Percentiles rank a stretch among this genome's conserved stretches.
These are phyloP conservation scores for Scheffersomyces amazonensis DNA, from an alignment of 805 yeast genomes.

Conservation along the genomic window DNA sequence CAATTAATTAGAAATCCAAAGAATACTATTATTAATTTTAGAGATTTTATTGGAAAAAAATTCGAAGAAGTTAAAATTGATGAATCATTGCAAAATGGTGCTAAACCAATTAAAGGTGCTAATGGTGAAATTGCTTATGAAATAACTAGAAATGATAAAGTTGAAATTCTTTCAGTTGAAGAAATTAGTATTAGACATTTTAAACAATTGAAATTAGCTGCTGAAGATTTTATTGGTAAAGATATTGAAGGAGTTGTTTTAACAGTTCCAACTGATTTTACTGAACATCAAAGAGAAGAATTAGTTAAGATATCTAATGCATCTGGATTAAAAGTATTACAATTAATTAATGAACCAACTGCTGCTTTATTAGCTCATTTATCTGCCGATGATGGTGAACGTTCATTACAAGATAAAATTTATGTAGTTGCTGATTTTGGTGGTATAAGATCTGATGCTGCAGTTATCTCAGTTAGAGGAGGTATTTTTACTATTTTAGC, in stretches of 20 bases:
- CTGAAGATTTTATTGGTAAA: constrained; percentile 88
- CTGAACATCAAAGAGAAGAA: constrained; percentile 66
- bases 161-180: constrained; percentile 62
- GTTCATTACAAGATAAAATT: constrained; percentile 60
- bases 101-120: constrained; percentile 52
- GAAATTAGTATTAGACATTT: constrained; percentile 85
- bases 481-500: constrained; percentile 88
- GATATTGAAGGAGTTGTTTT: constrained; percentile 78
- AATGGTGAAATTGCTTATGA: constrained; percentile 71
- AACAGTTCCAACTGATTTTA: constrained; percentile 87
- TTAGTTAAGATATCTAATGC: constrained; percentile 58
- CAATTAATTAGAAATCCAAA: constrained; percentile 88
- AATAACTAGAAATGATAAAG: constrained; percentile 48
- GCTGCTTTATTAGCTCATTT: constrained; percentile 87
- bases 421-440: constrained; percentile 96
- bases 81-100: constrained; percentile 49
- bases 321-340: constrained; percentile 79
- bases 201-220: constrained; percentile 77
- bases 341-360: constrained; percentile 87
- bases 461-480: constrained; percentile 89
- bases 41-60: constrained; percentile 84
- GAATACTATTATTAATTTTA: constrained; percentile 85
- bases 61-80: constrained; percentile 69
- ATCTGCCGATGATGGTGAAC: constrained; percentile 41
- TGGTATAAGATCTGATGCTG: constrained; percentile 91